Evolutionary conservation across 805 yeast genomes (phyloP).

Genomic region (Yarrowia porcina): DNA sequence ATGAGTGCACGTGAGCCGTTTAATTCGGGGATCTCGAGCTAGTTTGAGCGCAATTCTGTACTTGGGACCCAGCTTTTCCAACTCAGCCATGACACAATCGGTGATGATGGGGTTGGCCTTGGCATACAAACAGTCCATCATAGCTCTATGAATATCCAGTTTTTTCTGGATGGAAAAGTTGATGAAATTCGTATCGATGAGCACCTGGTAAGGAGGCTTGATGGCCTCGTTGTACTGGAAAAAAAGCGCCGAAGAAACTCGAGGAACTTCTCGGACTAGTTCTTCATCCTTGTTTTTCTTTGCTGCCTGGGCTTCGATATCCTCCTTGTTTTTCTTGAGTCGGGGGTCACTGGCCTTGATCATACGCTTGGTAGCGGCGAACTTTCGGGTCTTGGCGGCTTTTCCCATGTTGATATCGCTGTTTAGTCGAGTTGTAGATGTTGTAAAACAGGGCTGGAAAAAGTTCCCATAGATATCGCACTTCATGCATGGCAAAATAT

Average conservation of each 20-base stretch:
- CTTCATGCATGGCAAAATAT: slow-evolving; percentile 1
- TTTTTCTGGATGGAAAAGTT: slow-evolving; percentile 96
- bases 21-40: slow-evolving; percentile 91
- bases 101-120: slow-evolving; percentile 94
- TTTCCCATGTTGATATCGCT: slow-evolving; percentile 68
- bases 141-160: slow-evolving; percentile 88
- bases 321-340: slow-evolving; percentile 40
- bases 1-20: slow-evolving; percentile 83
- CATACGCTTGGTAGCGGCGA: slow-evolving; percentile 86
- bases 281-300: slow-evolving; percentile 66
- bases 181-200: slow-evolving; percentile 94
- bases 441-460: not conserved
- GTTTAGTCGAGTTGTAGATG: not conserved
- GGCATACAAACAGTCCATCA: slow-evolving; percentile 94
- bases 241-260: slow-evolving; percentile 91
- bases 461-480: not conserved
- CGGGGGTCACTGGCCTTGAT: slow-evolving; percentile 70
- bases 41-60: slow-evolving; percentile 87
- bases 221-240: slow-evolving; percentile 92
- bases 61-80: slow-evolving; percentile 92
- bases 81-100: slow-evolving; percentile 97
- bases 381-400: slow-evolving; percentile 94
- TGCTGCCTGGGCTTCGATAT: slow-evolving; percentile 42
- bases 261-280: slow-evolving; percentile 72
- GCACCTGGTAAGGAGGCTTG: slow-evolving; percentile 96